These are phyloP conservation scores for Hirschioporus abietinus DNA, from an alignment of 768 basidiomycete genomes.

Conservation along the genomic window DNA sequence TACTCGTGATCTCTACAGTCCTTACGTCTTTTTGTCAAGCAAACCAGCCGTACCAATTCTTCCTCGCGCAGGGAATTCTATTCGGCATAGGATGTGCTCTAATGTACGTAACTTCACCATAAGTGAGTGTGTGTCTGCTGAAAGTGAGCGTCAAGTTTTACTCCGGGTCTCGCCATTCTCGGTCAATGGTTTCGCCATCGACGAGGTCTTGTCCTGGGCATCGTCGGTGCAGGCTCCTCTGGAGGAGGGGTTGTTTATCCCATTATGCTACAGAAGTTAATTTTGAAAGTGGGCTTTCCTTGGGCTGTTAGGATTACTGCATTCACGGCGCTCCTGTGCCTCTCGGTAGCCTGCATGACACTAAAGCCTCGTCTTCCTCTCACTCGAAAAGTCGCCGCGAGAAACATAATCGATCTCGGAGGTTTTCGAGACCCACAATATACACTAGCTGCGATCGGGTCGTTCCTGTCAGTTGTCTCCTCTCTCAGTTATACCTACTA, in stretches of 20 bases:
- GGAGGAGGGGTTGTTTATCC: slow-evolving; percentile 49
- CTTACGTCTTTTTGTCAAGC: slow-evolving; percentile 22
- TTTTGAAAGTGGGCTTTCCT: slow-evolving; percentile 20
- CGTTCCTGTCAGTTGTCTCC: slow-evolving; percentile 19
- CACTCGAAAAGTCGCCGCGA: slow-evolving; percentile 16
- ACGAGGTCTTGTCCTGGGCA: slow-evolving; percentile 31
- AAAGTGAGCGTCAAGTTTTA: slow-evolving; percentile 20
- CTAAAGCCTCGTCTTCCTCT: slow-evolving; percentile 24
- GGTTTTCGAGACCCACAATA: slow-evolving; percentile 24
- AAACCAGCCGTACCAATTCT: slow-evolving; percentile 22
- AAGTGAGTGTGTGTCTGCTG: background rate
- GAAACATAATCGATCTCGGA: slow-evolving; percentile 21
- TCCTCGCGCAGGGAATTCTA: slow-evolving; percentile 26
- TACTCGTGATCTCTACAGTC: slow-evolving; percentile 21
- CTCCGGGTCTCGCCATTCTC: slow-evolving; percentile 26
- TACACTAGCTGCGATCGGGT: slow-evolving; percentile 13
- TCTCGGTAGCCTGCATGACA: slow-evolving; percentile 21
- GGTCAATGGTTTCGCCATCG: slow-evolving; percentile 32
- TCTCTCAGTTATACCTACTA: background rate
- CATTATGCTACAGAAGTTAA: slow-evolving; percentile 44
- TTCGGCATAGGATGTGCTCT: slow-evolving; percentile 25
- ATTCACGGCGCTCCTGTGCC: slow-evolving; percentile 24
- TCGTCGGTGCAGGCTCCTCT: slow-evolving; percentile 33
- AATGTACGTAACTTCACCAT: slow-evolving; percentile 13
- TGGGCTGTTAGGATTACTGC: slow-evolving; percentile 29